phyloP scores from a whole-genome alignment of 768 basidiomycete genomes.

The Tylopilus felleus region DNA sequence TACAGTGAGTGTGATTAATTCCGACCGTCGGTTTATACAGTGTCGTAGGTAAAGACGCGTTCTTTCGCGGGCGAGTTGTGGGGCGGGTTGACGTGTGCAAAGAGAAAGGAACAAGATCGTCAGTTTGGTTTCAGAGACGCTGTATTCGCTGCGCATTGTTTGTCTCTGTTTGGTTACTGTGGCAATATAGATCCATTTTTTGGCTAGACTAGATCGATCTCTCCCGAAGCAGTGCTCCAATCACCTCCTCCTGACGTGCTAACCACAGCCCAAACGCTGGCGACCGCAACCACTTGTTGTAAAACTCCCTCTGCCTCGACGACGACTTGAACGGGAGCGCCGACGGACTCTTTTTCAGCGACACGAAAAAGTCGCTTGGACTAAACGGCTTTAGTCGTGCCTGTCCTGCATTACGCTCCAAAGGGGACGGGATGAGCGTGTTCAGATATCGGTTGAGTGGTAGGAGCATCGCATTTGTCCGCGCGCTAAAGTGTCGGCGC shows the following conservation, averaged over 20 bases:
- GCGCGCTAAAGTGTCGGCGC: constrained; percentile 77
- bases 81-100: constrained; percentile 7
- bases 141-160: constrained; percentile 23
- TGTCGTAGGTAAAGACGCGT: constrained; percentile 19
- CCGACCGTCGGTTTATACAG: constrained; percentile 22
- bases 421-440: constrained; percentile 73
- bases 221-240: constrained; percentile 47
- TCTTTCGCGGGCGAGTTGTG: background rate
- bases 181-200: constrained; percentile 11
- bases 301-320: constrained; percentile 66
- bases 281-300: constrained; percentile 71
- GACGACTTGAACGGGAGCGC: constrained; percentile 72
- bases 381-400: constrained; percentile 67
- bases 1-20: constrained; percentile 30
- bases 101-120: constrained; percentile 12
- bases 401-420: constrained; percentile 34
- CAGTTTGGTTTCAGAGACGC: background rate
- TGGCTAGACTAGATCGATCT: too few relatives aligned
- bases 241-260: constrained; percentile 69
- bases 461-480: constrained; percentile 82
- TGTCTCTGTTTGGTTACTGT: constrained; percentile 24
- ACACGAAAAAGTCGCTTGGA: constrained; percentile 63
- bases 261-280: constrained; percentile 81
- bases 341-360: constrained; percentile 66
- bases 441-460: constrained; percentile 92